phyloP scores from a whole-genome alignment of 176 grass and related monocot genomes.

The Phoenix roebelenii region DNA sequence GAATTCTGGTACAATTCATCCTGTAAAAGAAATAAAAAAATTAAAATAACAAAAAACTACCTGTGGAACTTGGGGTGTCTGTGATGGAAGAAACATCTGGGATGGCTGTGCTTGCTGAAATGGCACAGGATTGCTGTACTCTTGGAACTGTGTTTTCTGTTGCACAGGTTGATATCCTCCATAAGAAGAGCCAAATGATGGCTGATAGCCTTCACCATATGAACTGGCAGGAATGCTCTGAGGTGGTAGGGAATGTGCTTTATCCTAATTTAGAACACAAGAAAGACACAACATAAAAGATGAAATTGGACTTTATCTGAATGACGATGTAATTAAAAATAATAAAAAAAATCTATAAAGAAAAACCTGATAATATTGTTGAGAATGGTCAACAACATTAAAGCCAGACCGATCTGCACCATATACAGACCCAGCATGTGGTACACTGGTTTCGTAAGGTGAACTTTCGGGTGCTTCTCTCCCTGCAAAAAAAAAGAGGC shows the following conservation, averaged over 20 bases:
- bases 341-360: not conserved
- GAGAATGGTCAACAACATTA: slow-evolving; percentile 23
- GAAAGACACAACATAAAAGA: not conserved
- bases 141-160: slow-evolving; percentile 25
- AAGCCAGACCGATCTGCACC: slow-evolving; percentile 24
- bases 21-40: no score
- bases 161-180: slow-evolving; percentile 33
- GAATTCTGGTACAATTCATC: no score
- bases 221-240: not conserved
- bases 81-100: slow-evolving; percentile 79
- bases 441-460: slow-evolving; percentile 15
- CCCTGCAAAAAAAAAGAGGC: slow-evolving; percentile 23
- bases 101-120: slow-evolving; percentile 41
- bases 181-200: slow-evolving; percentile 22
- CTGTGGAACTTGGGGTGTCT: slow-evolving; percentile 32
- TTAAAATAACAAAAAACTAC: slow-evolving; percentile 21
- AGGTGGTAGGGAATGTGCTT: not conserved
- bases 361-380: slow-evolving; percentile 66
- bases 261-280: not conserved
- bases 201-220: slow-evolving; percentile 5
- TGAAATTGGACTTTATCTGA: not conserved
- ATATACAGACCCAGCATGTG: slow-evolving; percentile 20
- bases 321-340: not conserved
- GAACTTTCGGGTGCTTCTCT: slow-evolving; percentile 29
- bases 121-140: slow-evolving; percentile 29